Base-by-base conservation (phyloP, 1,284 basidiomycete genomes). In the Lignosus rhinocerotis region DNA sequence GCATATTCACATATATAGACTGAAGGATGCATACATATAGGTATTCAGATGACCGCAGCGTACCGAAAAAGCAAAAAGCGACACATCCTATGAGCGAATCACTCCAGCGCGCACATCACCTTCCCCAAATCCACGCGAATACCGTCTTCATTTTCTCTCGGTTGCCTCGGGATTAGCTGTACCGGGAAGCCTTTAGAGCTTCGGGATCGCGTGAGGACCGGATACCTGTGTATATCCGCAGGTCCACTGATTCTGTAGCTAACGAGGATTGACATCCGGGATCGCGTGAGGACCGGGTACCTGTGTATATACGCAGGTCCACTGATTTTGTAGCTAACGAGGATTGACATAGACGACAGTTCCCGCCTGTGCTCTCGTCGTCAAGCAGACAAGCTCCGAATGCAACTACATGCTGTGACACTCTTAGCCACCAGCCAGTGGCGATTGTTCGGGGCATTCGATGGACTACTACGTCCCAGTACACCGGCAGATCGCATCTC, bases 321-420 rank as follows among this genome's bases (percentile, higher is more conserved):
- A 43, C 45, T 48, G 58, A 51, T 55, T 55, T 47, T 53, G 56
- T 58, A 49, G 46, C 42, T 30, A 50, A 30, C 45, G 47, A 45
- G n/a, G 38, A 25, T 42, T 54, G 53, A 59, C 58, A 45, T 43
- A 8, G 16, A 16, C 55, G 53, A 48, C 49, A 52, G 14, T 19
- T 55, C 17, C 44, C 32, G 36, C 48, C n/a, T 19, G n/a, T 21
- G 12, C 17, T 25, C 19, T 25, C 36, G 48, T 50, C 36, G 48
- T 50, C 48, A 50, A 50, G 48, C 32, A 34, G 31, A 38, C 48
- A 25, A 33, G 10, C 10, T 36, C 6, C 8, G n/a, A 33, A 34
- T 9, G 32, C 46, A 34, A 16, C 17, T 48, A 19, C 33, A 33
- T 32, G 21, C 33, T 19, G 46, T 16, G 14, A 19, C 41, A 6